Conservation (phyloP, 257 asterid genomes). For the Forsythia viridissima region DNA sequence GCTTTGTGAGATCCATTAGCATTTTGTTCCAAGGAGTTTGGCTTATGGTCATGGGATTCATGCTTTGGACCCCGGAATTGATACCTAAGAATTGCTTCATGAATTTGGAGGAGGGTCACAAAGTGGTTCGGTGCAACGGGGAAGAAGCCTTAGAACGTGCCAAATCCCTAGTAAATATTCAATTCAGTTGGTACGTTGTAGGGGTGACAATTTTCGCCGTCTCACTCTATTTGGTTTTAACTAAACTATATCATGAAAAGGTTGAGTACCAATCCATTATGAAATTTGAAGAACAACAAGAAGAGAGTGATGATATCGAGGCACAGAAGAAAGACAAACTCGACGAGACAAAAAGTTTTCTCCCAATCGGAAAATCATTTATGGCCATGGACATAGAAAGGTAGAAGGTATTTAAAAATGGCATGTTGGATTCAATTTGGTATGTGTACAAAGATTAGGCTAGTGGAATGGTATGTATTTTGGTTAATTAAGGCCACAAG, state of each 20-base stretch:
- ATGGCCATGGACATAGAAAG: conserved; percentile 45
- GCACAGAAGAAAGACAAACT: conserved; percentile 46
- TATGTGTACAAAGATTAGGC: conserved; percentile 1
- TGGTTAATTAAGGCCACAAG: conserved; percentile 27
- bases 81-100: conserved; percentile 68
- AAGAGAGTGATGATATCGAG: conserved; percentile 50
- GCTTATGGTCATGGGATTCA: conserved; percentile 81
- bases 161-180: conserved; percentile 74
- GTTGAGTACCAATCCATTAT: conserved; percentile 45
- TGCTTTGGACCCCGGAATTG: conserved; percentile 81
- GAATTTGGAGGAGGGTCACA: conserved; percentile 68
- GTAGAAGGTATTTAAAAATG: conserved; percentile 21
- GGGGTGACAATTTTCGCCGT: conserved; percentile 40
- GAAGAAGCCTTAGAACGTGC: conserved; percentile 70
- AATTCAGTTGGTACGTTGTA: conserved; percentile 69
- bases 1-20: conserved; percentile 69
- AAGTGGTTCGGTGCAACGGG: conserved; percentile 67
- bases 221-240: conserved; percentile 42
- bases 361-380: conserved; percentile 37
- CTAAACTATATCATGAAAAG: conserved; percentile 33
- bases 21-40: conserved; percentile 81
- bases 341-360: conserved; percentile 39
- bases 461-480: conserved; percentile 11
- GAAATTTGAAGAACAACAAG: conserved; percentile 37
- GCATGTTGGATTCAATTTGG: not conserved